phyloP scores from a whole-genome alignment of 2,329 filamentous ascomycete genomes.

The Aureobasidium sp. region DNA sequence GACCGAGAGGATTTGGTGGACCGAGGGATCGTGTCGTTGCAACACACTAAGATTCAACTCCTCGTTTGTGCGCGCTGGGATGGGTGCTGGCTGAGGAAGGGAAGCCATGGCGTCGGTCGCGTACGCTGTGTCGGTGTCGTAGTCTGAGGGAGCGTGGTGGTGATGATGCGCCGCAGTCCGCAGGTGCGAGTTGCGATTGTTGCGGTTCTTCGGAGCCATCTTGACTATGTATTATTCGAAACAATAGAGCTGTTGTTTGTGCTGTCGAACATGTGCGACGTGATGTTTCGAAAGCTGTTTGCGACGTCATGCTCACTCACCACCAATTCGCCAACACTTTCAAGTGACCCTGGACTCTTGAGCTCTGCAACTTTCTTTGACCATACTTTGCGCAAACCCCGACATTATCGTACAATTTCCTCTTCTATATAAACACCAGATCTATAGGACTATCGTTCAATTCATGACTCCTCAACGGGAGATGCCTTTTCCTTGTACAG shows the following conservation, averaged over 20 bases:
- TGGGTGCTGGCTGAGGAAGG: constrained; percentile 24
- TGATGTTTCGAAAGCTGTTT: not conserved
- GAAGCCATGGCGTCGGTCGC: constrained; percentile 25
- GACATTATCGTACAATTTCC: not conserved
- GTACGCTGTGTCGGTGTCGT: constrained; percentile 42
- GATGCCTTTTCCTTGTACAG: constrained; percentile 11
- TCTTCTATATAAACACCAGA: not conserved
- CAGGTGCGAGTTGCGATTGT: constrained; percentile 11
- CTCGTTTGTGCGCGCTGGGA: constrained; percentile 61
- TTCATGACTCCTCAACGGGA: not conserved
- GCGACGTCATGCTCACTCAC: not conserved
- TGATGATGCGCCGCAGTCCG: constrained; percentile 4
- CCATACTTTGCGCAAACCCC: not conserved
- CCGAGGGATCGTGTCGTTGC: constrained; percentile 68
- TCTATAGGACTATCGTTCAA: not conserved
- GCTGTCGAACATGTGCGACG: not conserved
- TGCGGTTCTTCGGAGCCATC: constrained; percentile 7
- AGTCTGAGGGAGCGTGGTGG: constrained; percentile 37
- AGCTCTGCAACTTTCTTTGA: not conserved
- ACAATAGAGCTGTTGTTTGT: not conserved
- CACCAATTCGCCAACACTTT: not conserved
- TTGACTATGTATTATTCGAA: not conserved
- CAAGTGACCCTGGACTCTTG: not conserved
- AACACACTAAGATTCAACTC: constrained; percentile 84
- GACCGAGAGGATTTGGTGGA: constrained; percentile 67